Conservation (phyloP, 345 rosid species). For the Citropsis articulata region DNA sequence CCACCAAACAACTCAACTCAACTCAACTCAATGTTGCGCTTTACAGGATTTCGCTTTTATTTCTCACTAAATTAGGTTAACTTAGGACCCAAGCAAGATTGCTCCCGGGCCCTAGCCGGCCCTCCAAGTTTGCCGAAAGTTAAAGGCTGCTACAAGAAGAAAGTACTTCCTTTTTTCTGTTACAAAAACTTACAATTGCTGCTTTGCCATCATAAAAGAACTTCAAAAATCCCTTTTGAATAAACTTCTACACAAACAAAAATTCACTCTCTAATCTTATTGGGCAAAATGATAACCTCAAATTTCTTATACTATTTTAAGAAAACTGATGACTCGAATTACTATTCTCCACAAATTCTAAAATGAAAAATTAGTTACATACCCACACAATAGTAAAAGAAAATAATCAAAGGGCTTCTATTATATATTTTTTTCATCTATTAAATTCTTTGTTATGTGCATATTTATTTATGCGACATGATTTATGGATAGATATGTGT, state of each 20-base stretch:
- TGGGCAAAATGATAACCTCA: not conserved
- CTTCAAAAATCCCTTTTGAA: not conserved
- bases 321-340: too few species aligned
- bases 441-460: too few species aligned
- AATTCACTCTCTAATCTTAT: too few species aligned
- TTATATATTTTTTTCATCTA: too few species aligned
- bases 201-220: not conserved
- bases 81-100: slow-evolving; percentile 15
- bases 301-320: too few species aligned
- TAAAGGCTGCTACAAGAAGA: not conserved
- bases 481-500: too few species aligned
- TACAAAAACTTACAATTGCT: not conserved
- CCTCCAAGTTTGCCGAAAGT: slow-evolving; percentile 21
- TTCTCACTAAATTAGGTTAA: not conserved
- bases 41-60: slow-evolving; percentile 8
- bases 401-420: too few species aligned
- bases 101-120: not conserved
- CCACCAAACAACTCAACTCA: not conserved
- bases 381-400: too few species aligned
- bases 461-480: too few species aligned
- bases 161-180: not conserved
- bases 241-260: too few species aligned
- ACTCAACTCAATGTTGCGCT: not conserved
- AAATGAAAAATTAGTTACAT: too few species aligned
- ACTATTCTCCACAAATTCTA: too few species aligned